phyloP scores from a whole-genome alignment of 2,329 filamentous ascomycete genomes.

The Elsinoe necatrix region DNA sequence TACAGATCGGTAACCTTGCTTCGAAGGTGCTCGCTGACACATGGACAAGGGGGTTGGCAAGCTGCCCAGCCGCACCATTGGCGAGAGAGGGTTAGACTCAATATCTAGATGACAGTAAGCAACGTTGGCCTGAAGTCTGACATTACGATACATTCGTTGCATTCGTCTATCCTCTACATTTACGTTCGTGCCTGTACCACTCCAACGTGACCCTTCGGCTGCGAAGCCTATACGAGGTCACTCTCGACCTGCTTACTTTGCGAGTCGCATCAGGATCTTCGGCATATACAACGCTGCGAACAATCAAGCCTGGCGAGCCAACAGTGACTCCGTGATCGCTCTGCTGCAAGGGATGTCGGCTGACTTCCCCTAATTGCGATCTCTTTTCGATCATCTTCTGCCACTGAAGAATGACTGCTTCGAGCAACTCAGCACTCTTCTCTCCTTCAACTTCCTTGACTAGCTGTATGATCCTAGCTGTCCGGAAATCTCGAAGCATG shows the following conservation, averaged over 20 bases:
- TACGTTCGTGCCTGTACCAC: no score
- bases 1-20: no score
- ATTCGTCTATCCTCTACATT: no score
- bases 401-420: not conserved
- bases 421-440: not conserved
- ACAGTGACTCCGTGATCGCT: not conserved
- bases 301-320: not conserved
- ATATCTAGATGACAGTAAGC: no score
- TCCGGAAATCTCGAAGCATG: not conserved
- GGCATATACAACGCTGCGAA: not conserved
- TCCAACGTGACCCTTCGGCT: no score
- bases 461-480: not conserved
- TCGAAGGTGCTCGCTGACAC: not conserved
- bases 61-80: not conserved
- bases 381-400: not conserved
- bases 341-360: not conserved
- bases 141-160: no score
- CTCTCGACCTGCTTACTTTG: no score
- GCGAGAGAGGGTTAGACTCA: no score
- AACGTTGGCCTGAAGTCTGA: no score
- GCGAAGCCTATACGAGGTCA: no score
- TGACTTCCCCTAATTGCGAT: not conserved
- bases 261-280: not conserved
- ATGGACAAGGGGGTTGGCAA: not conserved
- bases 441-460: not conserved